A percentile compares a stretch with the other conserved stretches of the same genome.
Conservation (phyloP, 345 rosid species). For the Odontarrhena argentea region DNA sequence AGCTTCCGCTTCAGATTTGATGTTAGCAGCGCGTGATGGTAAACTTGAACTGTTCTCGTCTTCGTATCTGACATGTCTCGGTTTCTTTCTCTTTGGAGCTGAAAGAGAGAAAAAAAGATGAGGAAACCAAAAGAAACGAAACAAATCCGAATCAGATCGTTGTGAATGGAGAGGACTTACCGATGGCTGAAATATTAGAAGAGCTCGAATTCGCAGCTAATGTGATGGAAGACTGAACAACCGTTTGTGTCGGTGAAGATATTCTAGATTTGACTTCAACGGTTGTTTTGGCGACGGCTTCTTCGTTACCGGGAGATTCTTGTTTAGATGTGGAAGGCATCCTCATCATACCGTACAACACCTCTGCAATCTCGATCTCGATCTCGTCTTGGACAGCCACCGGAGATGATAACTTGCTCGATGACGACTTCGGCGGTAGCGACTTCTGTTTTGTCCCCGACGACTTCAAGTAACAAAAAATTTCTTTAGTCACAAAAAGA, state of each 20-base stretch:
- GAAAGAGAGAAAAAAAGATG: constrained; percentile 23
- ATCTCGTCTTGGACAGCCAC: constrained; percentile 81
- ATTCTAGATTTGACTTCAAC: constrained; percentile 64
- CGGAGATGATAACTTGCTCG: constrained; percentile 56
- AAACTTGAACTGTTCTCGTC: constrained; percentile 63
- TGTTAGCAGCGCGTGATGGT: constrained; percentile 47
- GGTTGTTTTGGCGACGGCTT: constrained; percentile 41
- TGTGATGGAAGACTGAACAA: constrained; percentile 58
- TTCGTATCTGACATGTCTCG: constrained; percentile 76
- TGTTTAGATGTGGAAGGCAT: constrained; percentile 74
- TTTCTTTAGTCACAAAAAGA: constrained; percentile 17
- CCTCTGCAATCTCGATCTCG: constrained; percentile 99
- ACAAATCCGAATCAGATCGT: constrained; percentile 9
- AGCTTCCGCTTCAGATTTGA: constrained; percentile 63
- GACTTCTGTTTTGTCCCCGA: constrained; percentile 76
- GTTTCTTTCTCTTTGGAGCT: constrained; percentile 96
- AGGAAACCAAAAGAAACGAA: neutral
- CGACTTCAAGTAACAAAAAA: constrained; percentile 53
- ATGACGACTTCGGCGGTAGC: constrained; percentile 64
- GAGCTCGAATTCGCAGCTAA: constrained; percentile 62
- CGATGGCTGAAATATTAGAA: constrained; percentile 59
- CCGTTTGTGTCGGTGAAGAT: constrained; percentile 72
- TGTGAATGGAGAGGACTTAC: constrained; percentile 45
- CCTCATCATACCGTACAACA: constrained; percentile 86
- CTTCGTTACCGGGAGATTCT: constrained; percentile 56